Conservation (phyloP, 768 basidiomycete genomes). For the Rhizopogon vinicolor region DNA sequence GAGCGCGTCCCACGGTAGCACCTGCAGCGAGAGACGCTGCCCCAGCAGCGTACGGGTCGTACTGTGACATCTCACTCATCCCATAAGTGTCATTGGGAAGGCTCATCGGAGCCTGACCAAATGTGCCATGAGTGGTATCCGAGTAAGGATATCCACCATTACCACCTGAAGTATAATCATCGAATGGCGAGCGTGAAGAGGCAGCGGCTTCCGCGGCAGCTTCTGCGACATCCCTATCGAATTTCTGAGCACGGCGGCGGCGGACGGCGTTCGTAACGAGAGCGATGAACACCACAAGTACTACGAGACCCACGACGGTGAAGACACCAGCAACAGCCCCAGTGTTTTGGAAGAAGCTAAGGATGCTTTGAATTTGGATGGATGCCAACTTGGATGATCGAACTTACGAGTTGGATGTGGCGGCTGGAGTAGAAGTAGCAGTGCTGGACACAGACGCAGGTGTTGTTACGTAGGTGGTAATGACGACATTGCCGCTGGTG, state of each 20-base stretch:
- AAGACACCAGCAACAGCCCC: slow-evolving; percentile 73
- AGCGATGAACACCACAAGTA: slow-evolving; percentile 43
- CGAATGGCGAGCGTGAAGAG: slow-evolving; percentile 45
- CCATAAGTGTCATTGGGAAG: slow-evolving; percentile 39
- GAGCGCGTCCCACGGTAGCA: slow-evolving; percentile 14
- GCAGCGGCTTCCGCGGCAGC: slow-evolving; percentile 64
- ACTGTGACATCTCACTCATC: slow-evolving; percentile 45
- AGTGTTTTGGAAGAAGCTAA: slow-evolving; percentile 67
- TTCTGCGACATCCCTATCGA: slow-evolving; percentile 71
- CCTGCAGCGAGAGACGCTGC: slow-evolving; percentile 16
- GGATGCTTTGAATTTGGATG: slow-evolving; percentile 4
- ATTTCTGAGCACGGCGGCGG: slow-evolving; percentile 56
- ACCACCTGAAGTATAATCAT: slow-evolving; percentile 34
- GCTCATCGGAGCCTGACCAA: slow-evolving; percentile 39
- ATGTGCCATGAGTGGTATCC: slow-evolving; percentile 55
- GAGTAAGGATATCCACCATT: slow-evolving; percentile 35
- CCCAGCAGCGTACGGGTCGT: slow-evolving; percentile 30
- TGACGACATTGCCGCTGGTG: not conserved
- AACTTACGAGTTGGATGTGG: slow-evolving; percentile 23
- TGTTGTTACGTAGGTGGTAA: not conserved
- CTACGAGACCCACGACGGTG: slow-evolving; percentile 63
- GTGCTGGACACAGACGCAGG: not conserved
- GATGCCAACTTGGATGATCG: not conserved
- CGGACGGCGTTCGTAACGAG: slow-evolving; percentile 50
- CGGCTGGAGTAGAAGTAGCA: not conserved